A percentile compares a stretch with the other conserved stretches of the same genome.
These are phyloP conservation scores for Paspalum notatum DNA, from an alignment of 176 grass and related monocot genomes.

Conservation along the genomic window DNA sequence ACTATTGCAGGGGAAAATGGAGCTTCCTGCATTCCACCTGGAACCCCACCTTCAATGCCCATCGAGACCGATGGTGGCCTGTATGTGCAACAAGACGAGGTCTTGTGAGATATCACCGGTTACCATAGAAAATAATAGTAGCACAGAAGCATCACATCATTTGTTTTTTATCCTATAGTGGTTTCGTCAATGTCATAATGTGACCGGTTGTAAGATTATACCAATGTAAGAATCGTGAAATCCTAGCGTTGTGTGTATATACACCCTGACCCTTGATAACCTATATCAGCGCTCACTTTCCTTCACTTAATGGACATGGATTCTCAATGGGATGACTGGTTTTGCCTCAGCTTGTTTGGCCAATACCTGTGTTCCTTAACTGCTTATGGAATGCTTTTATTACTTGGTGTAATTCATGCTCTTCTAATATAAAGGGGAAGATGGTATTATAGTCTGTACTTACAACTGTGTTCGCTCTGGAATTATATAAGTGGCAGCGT, in stretches of 20 bases:
- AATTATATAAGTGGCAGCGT: background rate
- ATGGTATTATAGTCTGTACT: background rate
- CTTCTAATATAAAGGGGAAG: background rate
- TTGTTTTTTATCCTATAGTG: background rate
- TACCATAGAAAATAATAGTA: conserved; percentile 19
- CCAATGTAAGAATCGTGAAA: conserved; percentile 22
- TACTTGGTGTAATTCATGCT: background rate
- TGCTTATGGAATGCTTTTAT: background rate
- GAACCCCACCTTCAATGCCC: conserved; percentile 86
- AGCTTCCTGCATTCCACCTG: conserved; percentile 78
- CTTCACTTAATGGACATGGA: conserved; percentile 30
- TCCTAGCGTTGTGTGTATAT: conserved; percentile 32
- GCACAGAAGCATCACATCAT: background rate
- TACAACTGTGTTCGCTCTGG: background rate
- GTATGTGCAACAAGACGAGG: conserved; percentile 78
- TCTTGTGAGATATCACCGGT: conserved; percentile 50
- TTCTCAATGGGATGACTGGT: background rate
- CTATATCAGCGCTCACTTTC: background rate
- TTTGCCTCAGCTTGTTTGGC: background rate
- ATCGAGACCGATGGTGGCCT: conserved; percentile 72
- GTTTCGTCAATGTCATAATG: background rate
- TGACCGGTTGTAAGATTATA: conserved; percentile 14
- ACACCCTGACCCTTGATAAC: background rate
- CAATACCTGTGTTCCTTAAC: background rate
- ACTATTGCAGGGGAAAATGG: conserved; percentile 63